These are phyloP conservation scores for Sphaerobolus stellatus DNA, from an alignment of 1,284 basidiomycete species.

Conservation along the genomic window DNA sequence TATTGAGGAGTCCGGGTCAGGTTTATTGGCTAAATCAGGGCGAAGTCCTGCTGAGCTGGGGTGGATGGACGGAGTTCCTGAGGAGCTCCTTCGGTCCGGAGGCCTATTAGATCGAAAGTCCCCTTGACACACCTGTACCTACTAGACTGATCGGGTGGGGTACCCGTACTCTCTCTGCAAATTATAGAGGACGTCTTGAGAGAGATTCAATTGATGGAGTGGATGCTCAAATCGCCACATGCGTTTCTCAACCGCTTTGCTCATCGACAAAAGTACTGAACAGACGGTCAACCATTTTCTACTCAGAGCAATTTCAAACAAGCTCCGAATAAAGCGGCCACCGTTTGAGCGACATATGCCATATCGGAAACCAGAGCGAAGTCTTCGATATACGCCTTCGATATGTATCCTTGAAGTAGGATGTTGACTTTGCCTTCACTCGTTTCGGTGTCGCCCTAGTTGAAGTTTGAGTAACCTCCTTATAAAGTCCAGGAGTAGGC, in stretches of 20 bases:
- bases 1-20: no score
- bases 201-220: conserved; percentile 77
- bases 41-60: no score
- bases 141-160: no score
- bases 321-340: conserved; percentile 89
- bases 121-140: no score
- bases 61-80: no score
- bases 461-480: no score
- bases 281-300: conserved; percentile 87
- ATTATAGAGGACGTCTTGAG: conserved; percentile 78
- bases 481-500: no score
- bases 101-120: no score
- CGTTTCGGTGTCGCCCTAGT: conserved; percentile 79
- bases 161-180: no score
- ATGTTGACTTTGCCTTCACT: conserved; percentile 93
- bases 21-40: no score
- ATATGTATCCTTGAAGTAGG: conserved; percentile 90
- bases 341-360: conserved; percentile 94
- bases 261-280: conserved; percentile 83
- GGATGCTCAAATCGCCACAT: conserved; percentile 98
- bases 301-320: conserved; percentile 93
- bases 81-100: no score
- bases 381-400: conserved; percentile 79
- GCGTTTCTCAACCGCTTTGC: conserved; percentile 90
- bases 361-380: conserved; percentile 97